Evolutionary conservation across 2,329 filamentous ascomycete species (phyloP).

Genomic region (Xylariaceae sp.): DNA sequence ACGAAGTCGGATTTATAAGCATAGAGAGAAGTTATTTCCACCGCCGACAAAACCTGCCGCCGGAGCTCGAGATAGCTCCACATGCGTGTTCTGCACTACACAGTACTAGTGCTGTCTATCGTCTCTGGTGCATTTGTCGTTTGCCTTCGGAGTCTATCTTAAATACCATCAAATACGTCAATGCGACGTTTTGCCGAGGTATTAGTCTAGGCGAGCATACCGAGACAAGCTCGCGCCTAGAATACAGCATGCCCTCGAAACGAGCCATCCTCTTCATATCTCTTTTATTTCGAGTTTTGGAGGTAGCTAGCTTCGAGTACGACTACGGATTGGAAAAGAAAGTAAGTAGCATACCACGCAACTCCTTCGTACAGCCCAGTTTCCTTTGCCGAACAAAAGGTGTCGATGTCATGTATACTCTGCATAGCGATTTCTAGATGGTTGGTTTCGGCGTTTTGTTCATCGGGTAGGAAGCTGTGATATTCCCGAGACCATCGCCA

Average conservation of each 20-base stretch:
- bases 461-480: slow-evolving; percentile 7
- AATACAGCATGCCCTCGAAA: background rate
- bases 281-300: background rate
- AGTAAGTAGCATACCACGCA: slow-evolving; percentile 6
- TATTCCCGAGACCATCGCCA: slow-evolving; percentile 11
- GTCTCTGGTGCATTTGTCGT: background rate
- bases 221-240: background rate
- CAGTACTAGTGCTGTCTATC: background rate
- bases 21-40: background rate
- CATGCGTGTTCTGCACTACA: background rate
- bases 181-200: slow-evolving; percentile 8
- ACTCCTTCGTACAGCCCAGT: background rate
- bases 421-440: slow-evolving; percentile 8
- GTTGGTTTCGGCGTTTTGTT: slow-evolving; percentile 2
- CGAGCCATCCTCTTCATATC: background rate
- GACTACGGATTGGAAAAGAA: slow-evolving; percentile 6
- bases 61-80: background rate
- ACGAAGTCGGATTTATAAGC: slow-evolving; percentile 12
- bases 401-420: slow-evolving; percentile 12
- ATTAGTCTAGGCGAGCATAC: background rate
- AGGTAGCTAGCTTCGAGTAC: slow-evolving; percentile 13
- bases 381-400: background rate
- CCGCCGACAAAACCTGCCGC: background rate
- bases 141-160: background rate
- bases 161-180: slow-evolving; percentile 11